Evolutionary conservation across 2,329 filamentous ascomycete genomes (phyloP).

Genomic region (Pseudocercospora musae): DNA sequence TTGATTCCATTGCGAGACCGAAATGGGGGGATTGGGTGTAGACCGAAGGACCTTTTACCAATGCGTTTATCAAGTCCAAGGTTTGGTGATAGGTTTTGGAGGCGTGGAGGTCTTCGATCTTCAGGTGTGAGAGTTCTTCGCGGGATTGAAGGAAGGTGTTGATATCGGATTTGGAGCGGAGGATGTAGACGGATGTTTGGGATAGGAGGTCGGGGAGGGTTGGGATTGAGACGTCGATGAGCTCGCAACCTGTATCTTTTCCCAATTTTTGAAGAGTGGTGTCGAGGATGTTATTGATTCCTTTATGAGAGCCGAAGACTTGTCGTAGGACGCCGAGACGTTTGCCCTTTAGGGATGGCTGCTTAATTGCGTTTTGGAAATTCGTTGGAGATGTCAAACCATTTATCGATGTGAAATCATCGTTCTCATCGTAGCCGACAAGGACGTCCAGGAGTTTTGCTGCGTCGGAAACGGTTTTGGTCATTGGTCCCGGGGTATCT

Average conservation of each 20-base stretch:
- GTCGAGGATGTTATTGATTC: constrained; percentile 19
- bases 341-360: constrained; percentile 19
- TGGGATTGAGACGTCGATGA: constrained; percentile 27
- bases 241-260: constrained; percentile 18
- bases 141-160: constrained; percentile 26
- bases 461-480: constrained; percentile 24
- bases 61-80: constrained; percentile 25
- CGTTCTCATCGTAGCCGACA: constrained; percentile 23
- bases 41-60: constrained; percentile 26
- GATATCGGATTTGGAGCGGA: constrained; percentile 28
- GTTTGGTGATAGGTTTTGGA: constrained; percentile 20
- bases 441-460: constrained; percentile 27
- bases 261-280: constrained; percentile 16
- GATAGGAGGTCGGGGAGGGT: constrained; percentile 21
- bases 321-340: constrained; percentile 25
- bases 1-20: constrained; percentile 25
- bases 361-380: constrained; percentile 20
- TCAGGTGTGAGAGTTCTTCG: constrained; percentile 20
- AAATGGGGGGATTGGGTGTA: constrained; percentile 32
- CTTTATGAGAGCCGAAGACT: constrained; percentile 24
- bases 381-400: constrained; percentile 6
- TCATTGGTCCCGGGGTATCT: constrained; percentile 30
- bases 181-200: constrained; percentile 21
- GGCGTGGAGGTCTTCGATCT: constrained; percentile 24
- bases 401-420: constrained; percentile 25